phyloP scores from a whole-genome alignment of 805 yeast genomes.

The Barnettozyma wickerhamii region DNA sequence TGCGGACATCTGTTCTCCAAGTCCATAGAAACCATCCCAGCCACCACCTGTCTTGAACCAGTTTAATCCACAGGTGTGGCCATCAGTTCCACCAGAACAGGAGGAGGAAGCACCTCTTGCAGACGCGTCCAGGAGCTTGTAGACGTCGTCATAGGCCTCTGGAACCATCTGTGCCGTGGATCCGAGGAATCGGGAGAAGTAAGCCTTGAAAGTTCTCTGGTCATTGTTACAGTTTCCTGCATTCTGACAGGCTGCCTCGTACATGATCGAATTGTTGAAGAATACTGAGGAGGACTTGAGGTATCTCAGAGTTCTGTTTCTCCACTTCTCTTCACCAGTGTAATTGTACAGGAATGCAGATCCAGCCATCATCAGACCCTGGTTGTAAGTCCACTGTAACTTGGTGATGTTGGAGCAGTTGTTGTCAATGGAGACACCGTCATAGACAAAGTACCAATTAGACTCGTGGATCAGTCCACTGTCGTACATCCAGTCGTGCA shows the following conservation, averaged over 20 bases:
- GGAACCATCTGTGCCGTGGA: slow-evolving; percentile 60
- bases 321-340: slow-evolving; percentile 58
- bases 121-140: slow-evolving; percentile 42
- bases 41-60: slow-evolving; percentile 47
- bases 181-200: slow-evolving; percentile 61
- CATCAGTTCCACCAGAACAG: slow-evolving; percentile 78
- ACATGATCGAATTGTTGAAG: slow-evolving; percentile 53
- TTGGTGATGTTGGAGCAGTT: slow-evolving; percentile 50
- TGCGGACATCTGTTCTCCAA: slow-evolving; percentile 84
- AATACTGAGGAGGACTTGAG: slow-evolving; percentile 50
- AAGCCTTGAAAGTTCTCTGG: slow-evolving; percentile 73
- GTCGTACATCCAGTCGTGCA: slow-evolving; percentile 72
- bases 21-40: slow-evolving; percentile 69
- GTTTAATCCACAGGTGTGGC: slow-evolving; percentile 74
- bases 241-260: slow-evolving; percentile 69
- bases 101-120: slow-evolving; percentile 72
- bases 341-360: slow-evolving; percentile 63
- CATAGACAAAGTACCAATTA: slow-evolving; percentile 47
- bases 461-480: slow-evolving; percentile 38
- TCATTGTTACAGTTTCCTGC: slow-evolving; percentile 58
- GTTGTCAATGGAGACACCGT: slow-evolving; percentile 48
- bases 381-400: slow-evolving; percentile 72
- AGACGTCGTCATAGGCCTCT: slow-evolving; percentile 42
- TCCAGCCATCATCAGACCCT: slow-evolving; percentile 65
- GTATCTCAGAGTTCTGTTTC: slow-evolving; percentile 44